Evolutionary conservation across 2,329 filamentous ascomycete genomes (phyloP).

Genomic region (Ascochyta lentis): DNA sequence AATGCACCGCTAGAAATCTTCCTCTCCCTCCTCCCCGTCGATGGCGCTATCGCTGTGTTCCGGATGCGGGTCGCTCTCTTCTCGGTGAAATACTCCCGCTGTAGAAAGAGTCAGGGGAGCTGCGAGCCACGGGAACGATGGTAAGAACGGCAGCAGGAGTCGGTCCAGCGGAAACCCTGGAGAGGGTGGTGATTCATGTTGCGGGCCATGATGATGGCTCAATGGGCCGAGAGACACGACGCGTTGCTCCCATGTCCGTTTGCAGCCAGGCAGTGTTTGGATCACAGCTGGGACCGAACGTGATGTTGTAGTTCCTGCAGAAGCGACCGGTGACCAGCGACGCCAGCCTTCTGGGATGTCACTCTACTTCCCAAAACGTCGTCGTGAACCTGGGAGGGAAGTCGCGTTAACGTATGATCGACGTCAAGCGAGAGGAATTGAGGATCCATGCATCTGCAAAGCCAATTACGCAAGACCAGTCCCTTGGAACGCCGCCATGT

Average conservation of each 20-base stretch:
- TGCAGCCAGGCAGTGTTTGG: slow-evolving; percentile 5
- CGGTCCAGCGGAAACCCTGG: background rate
- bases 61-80: background rate
- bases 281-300: background rate
- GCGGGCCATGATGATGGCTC: background rate
- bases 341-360: slow-evolving; percentile 1
- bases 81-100: background rate
- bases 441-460: background rate
- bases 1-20: slow-evolving; percentile 14
- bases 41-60: background rate
- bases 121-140: background rate
- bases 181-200: background rate
- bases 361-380: slow-evolving; percentile 5
- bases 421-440: slow-evolving; percentile 7
- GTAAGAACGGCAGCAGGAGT: background rate
- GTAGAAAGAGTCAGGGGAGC: background rate
- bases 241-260: slow-evolving; percentile 8
- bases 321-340: background rate
- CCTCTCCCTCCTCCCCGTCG: background rate
- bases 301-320: background rate
- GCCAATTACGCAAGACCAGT: slow-evolving; percentile 10
- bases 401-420: slow-evolving; percentile 8
- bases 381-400: background rate
- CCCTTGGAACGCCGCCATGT: slow-evolving; percentile 1
- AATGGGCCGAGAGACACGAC: background rate